Conservation (phyloP, 2,329 filamentous ascomycete species). For the Neurospora sp. region DNA sequence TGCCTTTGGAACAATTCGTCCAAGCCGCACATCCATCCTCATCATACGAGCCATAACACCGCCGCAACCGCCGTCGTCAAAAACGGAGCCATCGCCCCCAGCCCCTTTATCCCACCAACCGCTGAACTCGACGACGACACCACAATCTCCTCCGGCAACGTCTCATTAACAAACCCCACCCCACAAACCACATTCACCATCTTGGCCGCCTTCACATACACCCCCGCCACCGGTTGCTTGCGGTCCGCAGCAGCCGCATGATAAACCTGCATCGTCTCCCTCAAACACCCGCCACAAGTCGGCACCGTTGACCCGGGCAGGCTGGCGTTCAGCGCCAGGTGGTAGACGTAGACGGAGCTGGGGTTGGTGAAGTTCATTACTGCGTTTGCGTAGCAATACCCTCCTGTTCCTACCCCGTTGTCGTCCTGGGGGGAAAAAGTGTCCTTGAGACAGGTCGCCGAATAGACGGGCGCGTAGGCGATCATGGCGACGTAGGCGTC, state of each 20-base stretch:
- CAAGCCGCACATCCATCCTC: neutral
- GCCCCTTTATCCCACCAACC: neutral
- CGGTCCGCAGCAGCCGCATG: constrained; percentile 57
- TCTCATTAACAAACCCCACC: constrained; percentile 45
- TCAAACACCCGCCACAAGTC: constrained; percentile 65
- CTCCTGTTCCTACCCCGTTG: neutral
- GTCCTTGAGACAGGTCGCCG: constrained; percentile 69
- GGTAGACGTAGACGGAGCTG: constrained; percentile 74
- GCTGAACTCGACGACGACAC: constrained; percentile 13
- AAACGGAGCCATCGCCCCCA: neutral
- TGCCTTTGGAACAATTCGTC: neutral
- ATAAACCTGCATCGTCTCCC: constrained; percentile 75
- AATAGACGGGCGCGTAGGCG: constrained; percentile 69
- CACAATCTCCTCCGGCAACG: constrained; percentile 31
- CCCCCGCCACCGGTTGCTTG: constrained; percentile 54
- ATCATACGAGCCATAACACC: neutral
- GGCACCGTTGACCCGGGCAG: constrained; percentile 61
- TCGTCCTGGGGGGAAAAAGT: constrained; percentile 31
- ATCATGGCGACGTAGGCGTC: constrained; percentile 68
- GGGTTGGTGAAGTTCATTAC: constrained; percentile 65
- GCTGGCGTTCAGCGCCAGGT: constrained; percentile 65
- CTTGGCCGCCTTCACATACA: constrained; percentile 62
- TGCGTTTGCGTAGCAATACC: constrained; percentile 78
- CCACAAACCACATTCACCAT: constrained; percentile 62
- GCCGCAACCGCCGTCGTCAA: neutral